Base-by-base conservation (phyloP, 1,284 basidiomycete genomes). In the Pseudozyma flocculosa region DNA sequence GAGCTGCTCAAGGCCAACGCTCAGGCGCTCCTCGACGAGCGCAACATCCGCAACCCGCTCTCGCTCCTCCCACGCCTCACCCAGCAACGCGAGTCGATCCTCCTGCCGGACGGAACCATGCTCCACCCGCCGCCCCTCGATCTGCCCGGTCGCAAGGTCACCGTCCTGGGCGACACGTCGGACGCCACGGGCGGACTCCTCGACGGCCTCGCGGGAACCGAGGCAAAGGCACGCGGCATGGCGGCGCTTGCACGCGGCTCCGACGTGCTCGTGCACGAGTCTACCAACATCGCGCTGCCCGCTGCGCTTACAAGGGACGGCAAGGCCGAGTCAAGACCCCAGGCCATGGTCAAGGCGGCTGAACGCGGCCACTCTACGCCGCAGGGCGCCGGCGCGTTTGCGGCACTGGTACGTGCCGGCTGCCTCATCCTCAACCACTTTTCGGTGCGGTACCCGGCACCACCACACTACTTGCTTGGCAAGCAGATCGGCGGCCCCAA, bases 211-310 rank as follows among this genome's bases (percentile, higher is more conserved):
- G n/a, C 19, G 29, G 29, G 13, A 13, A 29, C 29, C 29, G 13
- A 7, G 29, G 29, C 7, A 5, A 7, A 7, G 7, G 13, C 29
- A 5, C 29, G 29, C 7, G 29, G 29, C 5, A 29, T 56, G 37
- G 49, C 47, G n/a, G 50, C 46, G 22, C 45, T 45, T 5, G 55
- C 43, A 2, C 48, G 51, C 18, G 75, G 62, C 13, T 61, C 70
- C 8, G 73, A 77, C 43, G 51, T 76, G 4, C 46, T 77, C 17
- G 73, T 77, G 1, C 75, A 77, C 45, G 75, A 77, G 45, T 73
- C 68, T 41, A 77, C 75, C 29, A 76, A 77, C 48, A 71, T 70
- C 17, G 69, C 70, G 1, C 55, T 77, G 34, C 60, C 66, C 2
- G 42, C 51, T 18, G 38, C 59, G 40, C 62, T 67, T 22, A 53